Evolutionary conservation across 331 rosid species (phyloP).

Genomic region (Rhamnella rubrinervis): DNA sequence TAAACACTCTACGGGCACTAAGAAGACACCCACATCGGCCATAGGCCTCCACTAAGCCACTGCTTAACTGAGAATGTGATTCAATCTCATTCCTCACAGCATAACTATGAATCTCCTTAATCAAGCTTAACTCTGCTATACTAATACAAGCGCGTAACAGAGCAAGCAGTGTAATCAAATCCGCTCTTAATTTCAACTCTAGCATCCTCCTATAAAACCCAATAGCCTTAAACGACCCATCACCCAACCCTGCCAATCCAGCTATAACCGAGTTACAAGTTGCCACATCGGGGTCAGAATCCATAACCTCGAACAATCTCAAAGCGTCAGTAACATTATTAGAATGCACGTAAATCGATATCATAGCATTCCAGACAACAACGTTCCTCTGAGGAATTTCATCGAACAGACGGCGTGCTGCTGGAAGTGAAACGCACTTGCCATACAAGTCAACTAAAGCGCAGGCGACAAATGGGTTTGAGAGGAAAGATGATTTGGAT

Average conservation of each 20-base stretch:
- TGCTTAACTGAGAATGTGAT: slow-evolving; percentile 48
- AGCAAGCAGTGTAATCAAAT: slow-evolving; percentile 57
- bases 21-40: slow-evolving; percentile 57
- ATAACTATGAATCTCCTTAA: slow-evolving; percentile 64
- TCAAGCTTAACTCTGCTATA: slow-evolving; percentile 45
- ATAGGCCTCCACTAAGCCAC: slow-evolving; percentile 61
- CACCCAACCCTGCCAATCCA: slow-evolving; percentile 24
- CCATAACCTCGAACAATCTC: slow-evolving; percentile 44
- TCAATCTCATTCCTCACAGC: slow-evolving; percentile 42
- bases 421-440: slow-evolving; percentile 35
- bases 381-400: slow-evolving; percentile 51
- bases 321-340: slow-evolving; percentile 32
- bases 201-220: slow-evolving; percentile 47
- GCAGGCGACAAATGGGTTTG: slow-evolving; percentile 49
- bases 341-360: slow-evolving; percentile 41
- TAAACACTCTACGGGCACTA: slow-evolving; percentile 35
- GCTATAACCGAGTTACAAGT: slow-evolving; percentile 60
- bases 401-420: slow-evolving; percentile 56
- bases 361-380: slow-evolving; percentile 61
- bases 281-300: slow-evolving; percentile 40
- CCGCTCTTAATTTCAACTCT: slow-evolving; percentile 33
- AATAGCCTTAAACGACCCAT: slow-evolving; percentile 42
- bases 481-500: slow-evolving; percentile 42
- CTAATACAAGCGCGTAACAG: slow-evolving; percentile 53
- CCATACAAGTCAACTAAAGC: slow-evolving; percentile 62